Conservation (phyloP, 2,329 filamentous ascomycete genomes). For the Aspergillus intermedius region DNA sequence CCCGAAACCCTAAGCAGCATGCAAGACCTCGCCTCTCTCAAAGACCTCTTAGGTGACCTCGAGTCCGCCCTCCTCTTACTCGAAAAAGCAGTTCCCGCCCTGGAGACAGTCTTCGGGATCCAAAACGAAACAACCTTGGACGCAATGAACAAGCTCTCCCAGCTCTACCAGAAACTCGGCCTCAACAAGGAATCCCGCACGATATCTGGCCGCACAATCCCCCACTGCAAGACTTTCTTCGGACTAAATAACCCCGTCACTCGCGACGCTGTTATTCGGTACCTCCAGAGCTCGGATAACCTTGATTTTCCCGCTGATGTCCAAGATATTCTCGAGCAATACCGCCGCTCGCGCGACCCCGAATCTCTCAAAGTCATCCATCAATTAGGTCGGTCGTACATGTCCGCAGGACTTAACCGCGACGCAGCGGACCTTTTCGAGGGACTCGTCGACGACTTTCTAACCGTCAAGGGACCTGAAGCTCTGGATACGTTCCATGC, state of each 20-base stretch:
- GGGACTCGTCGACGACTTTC: constrained; percentile 20
- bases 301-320: constrained; percentile 25
- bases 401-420: constrained; percentile 23
- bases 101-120: constrained; percentile 24
- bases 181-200: constrained; percentile 20
- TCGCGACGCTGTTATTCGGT: constrained; percentile 19
- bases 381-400: constrained; percentile 20
- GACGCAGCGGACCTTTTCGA: constrained; percentile 23
- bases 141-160: constrained; percentile 24
- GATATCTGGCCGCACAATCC: constrained; percentile 18
- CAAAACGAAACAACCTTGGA: constrained; percentile 23
- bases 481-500: constrained; percentile 24
- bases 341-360: constrained; percentile 16
- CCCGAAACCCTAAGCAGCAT: constrained; percentile 26
- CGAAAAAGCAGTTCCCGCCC: constrained; percentile 22
- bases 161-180: constrained; percentile 24
- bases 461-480: constrained; percentile 18
- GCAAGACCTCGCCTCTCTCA: constrained; percentile 24
- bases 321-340: constrained; percentile 20
- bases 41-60: constrained; percentile 20
- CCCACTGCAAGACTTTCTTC: constrained; percentile 20
- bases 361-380: constrained; percentile 23
- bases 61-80: constrained; percentile 22
- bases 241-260: constrained; percentile 19
- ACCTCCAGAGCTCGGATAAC: constrained; percentile 20